phyloP scores from a whole-genome alignment of 2,329 filamentous ascomycete genomes.

The Microcera coccophila region DNA sequence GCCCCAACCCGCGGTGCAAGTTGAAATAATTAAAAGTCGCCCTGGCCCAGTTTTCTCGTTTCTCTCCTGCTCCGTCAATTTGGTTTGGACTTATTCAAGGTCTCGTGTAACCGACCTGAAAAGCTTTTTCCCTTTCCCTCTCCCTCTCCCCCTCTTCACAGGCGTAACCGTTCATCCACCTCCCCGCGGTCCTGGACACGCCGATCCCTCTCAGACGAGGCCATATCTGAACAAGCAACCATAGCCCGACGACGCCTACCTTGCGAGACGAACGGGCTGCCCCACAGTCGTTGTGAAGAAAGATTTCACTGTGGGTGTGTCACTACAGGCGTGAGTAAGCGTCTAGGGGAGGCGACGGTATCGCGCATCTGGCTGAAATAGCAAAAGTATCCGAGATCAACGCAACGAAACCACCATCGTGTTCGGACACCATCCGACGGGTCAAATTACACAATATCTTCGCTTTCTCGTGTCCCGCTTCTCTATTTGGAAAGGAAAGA shows the following conservation, averaged over 20 bases:
- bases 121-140: neutral
- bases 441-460: neutral
- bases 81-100: neutral
- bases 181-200: neutral
- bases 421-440: slow-evolving; percentile 8
- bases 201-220: neutral
- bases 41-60: slow-evolving; percentile 1
- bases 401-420: slow-evolving; percentile 16
- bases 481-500: too few relatives aligned
- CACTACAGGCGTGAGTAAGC: neutral
- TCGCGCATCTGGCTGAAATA: slow-evolving; percentile 24
- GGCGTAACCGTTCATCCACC: neutral
- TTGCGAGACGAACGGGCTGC: too few relatives aligned
- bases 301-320: neutral
- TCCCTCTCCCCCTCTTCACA: neutral
- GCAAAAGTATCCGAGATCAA: slow-evolving; percentile 22
- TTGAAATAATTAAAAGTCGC: slow-evolving; percentile 1
- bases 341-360: slow-evolving; percentile 21
- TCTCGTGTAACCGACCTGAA: neutral
- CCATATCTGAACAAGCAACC: slow-evolving; percentile 15
- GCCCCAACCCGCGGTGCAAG: neutral
- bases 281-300: neutral
- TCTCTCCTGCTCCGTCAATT: neutral
- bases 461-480: too few relatives aligned
- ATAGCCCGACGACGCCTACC: neutral